Base-by-base conservation (phyloP, 495 filamentous ascomycete genomes). In the Podospora didyma region DNA sequence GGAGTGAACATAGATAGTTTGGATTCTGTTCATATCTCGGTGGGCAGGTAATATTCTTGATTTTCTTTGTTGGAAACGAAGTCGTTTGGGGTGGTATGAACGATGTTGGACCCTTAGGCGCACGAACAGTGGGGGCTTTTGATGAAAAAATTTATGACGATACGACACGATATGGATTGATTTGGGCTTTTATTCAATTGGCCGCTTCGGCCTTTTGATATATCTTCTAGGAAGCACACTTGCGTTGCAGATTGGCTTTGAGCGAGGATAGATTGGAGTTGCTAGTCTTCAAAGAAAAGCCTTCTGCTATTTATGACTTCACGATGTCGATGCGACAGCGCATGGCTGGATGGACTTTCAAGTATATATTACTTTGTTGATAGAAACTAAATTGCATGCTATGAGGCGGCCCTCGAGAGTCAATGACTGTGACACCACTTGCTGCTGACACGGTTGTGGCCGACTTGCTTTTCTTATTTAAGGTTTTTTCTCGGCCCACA, bases 121-220 rank as follows among this genome's bases (percentile, higher is more conserved):
- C 34, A 12, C 26, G 17, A 7, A 48, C 24, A 17, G 16, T 31
- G 24, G 10, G 42, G 53, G 12, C 46, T 55, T 47, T 21, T 53
- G 37, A 57, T 39, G 53, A 60, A 55, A 60, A 60, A 24, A 42
- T 51, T 60, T 28, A 54, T 19, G 51, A 60, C 35, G 52, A 60
- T 44, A 53, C 42, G 52, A 56, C 34, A 26, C 23, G 21, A 59
- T 46, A 51, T 26, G 21, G 20, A 57, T 14, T 12, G 45, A 20
- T 2, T 49, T 41, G 44, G 16, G 21, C 39, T 23, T 47, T 47
- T 48, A 11, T 48, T 45, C 22, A n/a, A 22, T 21, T 26, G 47
- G 14, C 34, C 19, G 26, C 26, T 49, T 49, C 16, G 7, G 23
- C 14, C 46, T 12, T 49, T 34, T 28, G 24, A 49, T 17, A 14